Base-by-base conservation (phyloP, 164 flowering plant species). In the Berberis thunbergii region DNA sequence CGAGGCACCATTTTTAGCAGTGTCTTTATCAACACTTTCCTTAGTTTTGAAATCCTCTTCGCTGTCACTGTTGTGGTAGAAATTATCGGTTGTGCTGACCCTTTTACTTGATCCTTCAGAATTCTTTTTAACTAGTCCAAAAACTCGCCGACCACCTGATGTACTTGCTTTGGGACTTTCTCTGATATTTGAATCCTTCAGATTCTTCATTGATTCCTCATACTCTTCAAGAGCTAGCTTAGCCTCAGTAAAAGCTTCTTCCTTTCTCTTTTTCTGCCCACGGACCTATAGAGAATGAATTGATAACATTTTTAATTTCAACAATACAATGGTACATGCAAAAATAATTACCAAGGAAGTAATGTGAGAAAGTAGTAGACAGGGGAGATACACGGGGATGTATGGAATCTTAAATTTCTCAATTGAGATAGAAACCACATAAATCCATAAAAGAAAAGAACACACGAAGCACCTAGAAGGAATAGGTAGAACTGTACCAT, bases 151-250 rank as follows among this genome's bases (percentile, higher is more conserved):
- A 56, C 97, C 98, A 75, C 81, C 81, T 54, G 77, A 58, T 64
- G 62, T 44, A 38, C 63, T 73, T 40, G 7, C 8, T 59, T 72
- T 66, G 42, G 58, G n/a, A 59, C 64, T 71, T 61, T 64, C 81
- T 61, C 57, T 57, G 8, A 3, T 83, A 62, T 13, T 69, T 13
- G 60, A 59, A 72, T 70, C 76, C 62, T 83, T 83, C 59, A 77
- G 60, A 69, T 83, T 77, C 69, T 67, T 80, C 64, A 81, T 62
- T 38, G 81, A 77, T 3, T 75, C 67, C 8, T 90, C 95, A 77
- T 73, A 84, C 72, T 88, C 97, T 69, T 89, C 72, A 72, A 94
- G 75, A 73, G 91, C 96, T 70, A 71, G 77, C 67, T 75, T 79
- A 43, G 89, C 95, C 73, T 87, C 98, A 77, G 82, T 80, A 64